Base-by-base conservation (phyloP, 2,329 filamentous ascomycete genomes). In the Cladosporium sp. region DNA sequence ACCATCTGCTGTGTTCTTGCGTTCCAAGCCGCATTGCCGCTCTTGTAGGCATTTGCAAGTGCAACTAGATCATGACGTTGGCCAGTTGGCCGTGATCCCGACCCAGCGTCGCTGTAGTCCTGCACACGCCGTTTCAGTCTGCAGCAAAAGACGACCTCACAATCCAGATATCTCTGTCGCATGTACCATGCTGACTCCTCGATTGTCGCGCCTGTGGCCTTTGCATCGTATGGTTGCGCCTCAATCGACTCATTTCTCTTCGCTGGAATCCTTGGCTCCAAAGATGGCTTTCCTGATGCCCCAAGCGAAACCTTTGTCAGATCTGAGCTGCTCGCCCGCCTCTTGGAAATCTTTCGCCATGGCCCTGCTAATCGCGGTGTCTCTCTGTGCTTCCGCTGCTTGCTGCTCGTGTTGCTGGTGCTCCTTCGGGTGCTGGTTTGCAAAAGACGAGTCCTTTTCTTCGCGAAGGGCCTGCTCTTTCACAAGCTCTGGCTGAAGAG, bases 291-390 rank as follows among this genome's bases (percentile, higher is more conserved):
- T 37, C 22, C 57, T 28, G 5, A 59, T 52, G 5, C 42, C 42
- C 57, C 57, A 59, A 28, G 57, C 57, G 17, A 58, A 58, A 6
- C 49, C 57, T 20, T 39, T 39, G 6, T 39, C 54, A 11, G 6
- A 5, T 19, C 9, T 47, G 19, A 56, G 22, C 42, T 49, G 40
- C 42, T 59, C n/a, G 3, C 40, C 51, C 1, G 57, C 57, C 14
- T 59, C 50, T 34, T 47, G 22, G 50, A 59, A 59, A 36, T 59
- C 57, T 5, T 49, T 19, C 34, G 51, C 50, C 19, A 59, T 59
- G 8, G 57, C 57, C 19, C 51, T 28, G 28, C 57, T 59, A 14
- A 59, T 54, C 8, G 51, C 51, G 7, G 55, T 58, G 20, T 58
- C 45, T 38, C 30, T 42, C 9, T 52, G 25, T 1, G 47, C 55